Evolutionary conservation across 2,329 filamentous ascomycete genomes (phyloP).

Genomic region (Bimuria novae-zelandiae): DNA sequence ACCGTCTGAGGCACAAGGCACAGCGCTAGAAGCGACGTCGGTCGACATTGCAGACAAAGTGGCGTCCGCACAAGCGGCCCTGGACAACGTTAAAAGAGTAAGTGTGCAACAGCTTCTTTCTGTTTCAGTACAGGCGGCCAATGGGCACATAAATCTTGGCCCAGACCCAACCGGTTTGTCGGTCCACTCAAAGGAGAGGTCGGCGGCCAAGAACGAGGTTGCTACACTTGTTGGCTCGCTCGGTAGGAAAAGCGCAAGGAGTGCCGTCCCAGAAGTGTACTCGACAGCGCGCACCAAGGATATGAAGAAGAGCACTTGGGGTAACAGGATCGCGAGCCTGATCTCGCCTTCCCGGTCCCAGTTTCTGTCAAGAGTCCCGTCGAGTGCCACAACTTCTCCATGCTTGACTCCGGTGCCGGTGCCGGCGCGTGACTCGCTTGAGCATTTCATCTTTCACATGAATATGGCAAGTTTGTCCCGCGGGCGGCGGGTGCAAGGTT

Average conservation of each 20-base stretch:
- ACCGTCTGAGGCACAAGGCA: slow-evolving; percentile 36
- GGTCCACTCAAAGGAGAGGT: not conserved
- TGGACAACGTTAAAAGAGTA: slow-evolving; percentile 47
- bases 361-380: not conserved
- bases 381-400: no score
- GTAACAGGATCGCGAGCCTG: slow-evolving; percentile 24
- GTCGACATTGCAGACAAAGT: slow-evolving; percentile 43
- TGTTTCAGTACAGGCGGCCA: slow-evolving; percentile 15
- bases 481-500: slow-evolving; percentile 24
- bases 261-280: slow-evolving; percentile 27
- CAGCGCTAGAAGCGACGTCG: slow-evolving; percentile 37
- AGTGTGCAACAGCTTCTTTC: slow-evolving; percentile 34
- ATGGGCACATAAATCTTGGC: not conserved
- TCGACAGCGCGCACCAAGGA: slow-evolving; percentile 25
- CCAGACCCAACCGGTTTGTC: not conserved
- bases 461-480: slow-evolving; percentile 40
- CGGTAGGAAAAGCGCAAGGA: slow-evolving; percentile 14
- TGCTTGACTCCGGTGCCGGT: no score
- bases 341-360: slow-evolving; percentile 22
- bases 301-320: slow-evolving; percentile 28
- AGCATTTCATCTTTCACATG: not conserved
- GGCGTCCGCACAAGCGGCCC: slow-evolving; percentile 36
- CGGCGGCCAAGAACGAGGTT: slow-evolving; percentile 17
- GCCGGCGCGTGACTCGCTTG: not conserved
- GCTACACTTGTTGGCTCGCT: slow-evolving; percentile 27